These are phyloP conservation scores for Spathaspora arborariae DNA, from an alignment of 805 yeast genomes.

Conservation along the genomic window DNA sequence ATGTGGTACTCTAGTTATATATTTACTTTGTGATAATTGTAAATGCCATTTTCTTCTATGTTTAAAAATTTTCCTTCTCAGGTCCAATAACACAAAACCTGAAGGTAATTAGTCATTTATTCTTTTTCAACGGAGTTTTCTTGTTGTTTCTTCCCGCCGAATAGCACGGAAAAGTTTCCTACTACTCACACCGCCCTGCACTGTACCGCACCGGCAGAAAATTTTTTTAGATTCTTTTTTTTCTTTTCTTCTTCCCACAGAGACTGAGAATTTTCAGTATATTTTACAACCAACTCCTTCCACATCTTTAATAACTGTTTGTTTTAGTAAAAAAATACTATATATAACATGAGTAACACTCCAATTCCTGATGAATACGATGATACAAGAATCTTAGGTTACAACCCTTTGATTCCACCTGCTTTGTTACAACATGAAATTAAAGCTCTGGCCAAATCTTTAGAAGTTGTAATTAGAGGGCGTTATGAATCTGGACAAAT, in stretches of 20 bases:
- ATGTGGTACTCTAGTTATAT: too few species aligned
- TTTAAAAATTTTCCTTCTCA: not conserved
- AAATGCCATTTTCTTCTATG: not conserved
- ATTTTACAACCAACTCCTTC: not conserved
- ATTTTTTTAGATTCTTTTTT: not conserved
- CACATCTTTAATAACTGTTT: not conserved
- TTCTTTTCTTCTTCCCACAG: not conserved
- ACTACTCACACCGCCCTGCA: too few species aligned
- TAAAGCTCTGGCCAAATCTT: slow-evolving; percentile 55
- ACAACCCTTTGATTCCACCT: slow-evolving; percentile 93
- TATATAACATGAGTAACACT: slow-evolving; percentile 30
- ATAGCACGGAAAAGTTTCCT: too few species aligned
- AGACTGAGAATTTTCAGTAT: not conserved
- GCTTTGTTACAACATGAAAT: slow-evolving; percentile 84
- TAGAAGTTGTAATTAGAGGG: slow-evolving; percentile 67
- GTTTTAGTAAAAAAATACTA: not conserved
- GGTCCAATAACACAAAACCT: not conserved
- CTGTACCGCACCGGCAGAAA: slow-evolving; percentile 1
- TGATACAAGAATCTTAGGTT: slow-evolving; percentile 79
- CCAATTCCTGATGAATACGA: slow-evolving; percentile 66
- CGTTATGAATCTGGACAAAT: slow-evolving; percentile 76
- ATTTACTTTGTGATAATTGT: not conserved
- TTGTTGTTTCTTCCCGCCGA: not conserved
- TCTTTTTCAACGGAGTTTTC: not conserved
- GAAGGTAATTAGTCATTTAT: not conserved